These are phyloP conservation scores for Phytopythium aichiense DNA, from an alignment of 352 stramenopile species.

Conservation along the genomic window DNA sequence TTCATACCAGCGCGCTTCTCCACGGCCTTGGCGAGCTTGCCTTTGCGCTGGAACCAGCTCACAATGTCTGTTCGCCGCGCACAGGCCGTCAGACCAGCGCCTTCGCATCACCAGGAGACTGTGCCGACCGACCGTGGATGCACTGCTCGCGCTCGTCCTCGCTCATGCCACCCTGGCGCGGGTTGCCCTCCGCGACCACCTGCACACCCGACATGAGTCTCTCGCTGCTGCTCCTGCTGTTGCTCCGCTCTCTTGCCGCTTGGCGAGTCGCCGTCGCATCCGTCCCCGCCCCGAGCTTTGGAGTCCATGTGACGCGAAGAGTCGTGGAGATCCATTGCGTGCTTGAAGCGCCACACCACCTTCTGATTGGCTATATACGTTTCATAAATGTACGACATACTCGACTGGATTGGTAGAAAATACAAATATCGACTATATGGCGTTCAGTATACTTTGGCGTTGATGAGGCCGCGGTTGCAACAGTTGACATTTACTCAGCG, in stretches of 20 bases:
- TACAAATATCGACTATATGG: not conserved
- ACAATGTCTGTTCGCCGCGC: constrained; percentile 48
- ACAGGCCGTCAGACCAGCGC: not conserved
- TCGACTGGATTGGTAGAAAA: not conserved
- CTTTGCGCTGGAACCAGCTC: constrained; percentile 83
- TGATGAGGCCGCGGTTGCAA: not conserved
- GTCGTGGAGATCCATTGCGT: not conserved
- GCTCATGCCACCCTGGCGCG: constrained; percentile 73
- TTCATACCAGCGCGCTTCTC: constrained; percentile 45
- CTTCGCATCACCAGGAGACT: not conserved
- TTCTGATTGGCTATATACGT: not conserved
- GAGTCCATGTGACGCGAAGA: not conserved
- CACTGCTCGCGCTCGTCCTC: constrained; percentile 77
- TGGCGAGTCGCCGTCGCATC: not conserved
- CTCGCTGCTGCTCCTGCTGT: not conserved
- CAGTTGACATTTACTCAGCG: not conserved
- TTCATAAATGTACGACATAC: too few species aligned
- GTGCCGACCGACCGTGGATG: constrained; percentile 45
- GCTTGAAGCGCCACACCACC: not conserved
- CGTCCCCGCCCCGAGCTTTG: not conserved
- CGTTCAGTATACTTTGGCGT: not conserved
- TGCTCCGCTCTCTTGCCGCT: not conserved
- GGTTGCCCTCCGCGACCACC: constrained; percentile 67
- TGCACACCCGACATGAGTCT: constrained; percentile 67
- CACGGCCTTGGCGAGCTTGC: constrained; percentile 36